Conservation (phyloP, 2,329 filamentous ascomycete genomes). For the Ciborinia camelliae region DNA sequence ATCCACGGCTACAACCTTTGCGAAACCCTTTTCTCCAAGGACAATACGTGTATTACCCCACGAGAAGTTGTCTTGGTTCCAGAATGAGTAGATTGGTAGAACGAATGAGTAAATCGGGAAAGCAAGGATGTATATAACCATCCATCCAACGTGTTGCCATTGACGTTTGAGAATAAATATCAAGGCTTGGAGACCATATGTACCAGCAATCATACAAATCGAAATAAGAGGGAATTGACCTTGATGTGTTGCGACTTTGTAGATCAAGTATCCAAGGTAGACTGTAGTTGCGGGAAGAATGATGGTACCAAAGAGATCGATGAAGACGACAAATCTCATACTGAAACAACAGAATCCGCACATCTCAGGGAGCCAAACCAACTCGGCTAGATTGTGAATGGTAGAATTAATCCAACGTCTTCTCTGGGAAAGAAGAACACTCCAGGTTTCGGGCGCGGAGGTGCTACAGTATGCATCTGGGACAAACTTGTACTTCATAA, state of each 20-base stretch:
- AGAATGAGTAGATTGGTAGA: conserved; percentile 95
- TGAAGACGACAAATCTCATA: conserved; percentile 94
- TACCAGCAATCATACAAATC: conserved; percentile 80
- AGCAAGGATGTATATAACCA: conserved; percentile 97
- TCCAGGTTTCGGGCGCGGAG: conserved; percentile 91
- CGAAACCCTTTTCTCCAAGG: conserved; percentile 87
- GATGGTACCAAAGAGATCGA: conserved; percentile 89
- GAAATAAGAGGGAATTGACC: conserved; percentile 85
- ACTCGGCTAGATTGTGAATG: conserved; percentile 89
- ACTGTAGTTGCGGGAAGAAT: conserved; percentile 85
- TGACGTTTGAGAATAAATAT: conserved; percentile 97
- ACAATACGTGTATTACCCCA: conserved; percentile 99
- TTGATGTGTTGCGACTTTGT: conserved; percentile 62
- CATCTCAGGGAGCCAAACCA: conserved; percentile 86
- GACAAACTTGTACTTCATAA: conserved; percentile 95
- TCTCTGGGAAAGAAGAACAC: conserved; percentile 91
- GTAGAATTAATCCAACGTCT: conserved; percentile 99
- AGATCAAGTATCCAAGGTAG: conserved; percentile 86
- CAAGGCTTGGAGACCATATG: conserved; percentile 92
- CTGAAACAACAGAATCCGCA: conserved; percentile 99
- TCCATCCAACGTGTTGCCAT: conserved; percentile 99
- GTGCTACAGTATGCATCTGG: conserved; percentile 91
- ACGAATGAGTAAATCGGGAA: conserved; percentile 92
- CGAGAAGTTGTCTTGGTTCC: conserved; percentile 98
- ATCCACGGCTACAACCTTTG: conserved; percentile 83